Evolutionary conservation across 306 rosid species (phyloP).

Genomic region (Trifolium pratense): DNA sequence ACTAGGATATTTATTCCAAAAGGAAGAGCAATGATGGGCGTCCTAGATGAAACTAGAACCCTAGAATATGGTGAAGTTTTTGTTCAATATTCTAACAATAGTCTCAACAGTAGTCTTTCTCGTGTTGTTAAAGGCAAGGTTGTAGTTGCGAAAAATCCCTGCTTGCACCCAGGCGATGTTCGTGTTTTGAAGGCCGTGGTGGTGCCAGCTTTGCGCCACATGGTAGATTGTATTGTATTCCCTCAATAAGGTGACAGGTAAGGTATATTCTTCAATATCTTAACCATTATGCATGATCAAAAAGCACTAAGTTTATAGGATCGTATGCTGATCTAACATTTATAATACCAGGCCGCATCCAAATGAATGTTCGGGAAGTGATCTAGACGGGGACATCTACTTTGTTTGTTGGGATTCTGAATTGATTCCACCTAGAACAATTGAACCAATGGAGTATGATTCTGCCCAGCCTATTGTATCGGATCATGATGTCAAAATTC

Average conservation of each 20-base stretch:
- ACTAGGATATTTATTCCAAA: slow-evolving; percentile 68
- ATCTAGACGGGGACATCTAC: slow-evolving; percentile 82
- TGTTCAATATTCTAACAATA: slow-evolving; percentile 56
- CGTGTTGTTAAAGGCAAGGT: slow-evolving; percentile 45
- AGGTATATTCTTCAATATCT: slow-evolving; percentile 23
- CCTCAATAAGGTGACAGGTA: slow-evolving; percentile 76
- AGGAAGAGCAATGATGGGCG: slow-evolving; percentile 94
- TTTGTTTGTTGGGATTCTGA: slow-evolving; percentile 78
- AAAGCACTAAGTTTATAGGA: background rate
- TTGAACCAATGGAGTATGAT: slow-evolving; percentile 70
- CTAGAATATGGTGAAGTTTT: slow-evolving; percentile 47
- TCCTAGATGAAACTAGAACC: slow-evolving; percentile 80
- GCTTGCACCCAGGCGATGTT: slow-evolving; percentile 83
- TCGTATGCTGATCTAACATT: background rate
- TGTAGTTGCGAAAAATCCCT: slow-evolving; percentile 80
- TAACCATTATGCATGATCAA: background rate
- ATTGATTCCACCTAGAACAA: slow-evolving; percentile 51
- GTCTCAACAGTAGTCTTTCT: slow-evolving; percentile 22
- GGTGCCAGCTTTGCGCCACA: slow-evolving; percentile 67
- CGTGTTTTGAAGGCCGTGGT: slow-evolving; percentile 73
- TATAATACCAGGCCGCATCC: slow-evolving; percentile 72
- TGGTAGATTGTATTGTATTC: slow-evolving; percentile 86
- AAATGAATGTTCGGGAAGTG: slow-evolving; percentile 89
- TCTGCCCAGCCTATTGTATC: slow-evolving; percentile 45
- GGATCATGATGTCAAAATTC: slow-evolving; percentile 68